Evolutionary conservation across 305 asterid species (phyloP).

Genomic region (Vinca major): DNA sequence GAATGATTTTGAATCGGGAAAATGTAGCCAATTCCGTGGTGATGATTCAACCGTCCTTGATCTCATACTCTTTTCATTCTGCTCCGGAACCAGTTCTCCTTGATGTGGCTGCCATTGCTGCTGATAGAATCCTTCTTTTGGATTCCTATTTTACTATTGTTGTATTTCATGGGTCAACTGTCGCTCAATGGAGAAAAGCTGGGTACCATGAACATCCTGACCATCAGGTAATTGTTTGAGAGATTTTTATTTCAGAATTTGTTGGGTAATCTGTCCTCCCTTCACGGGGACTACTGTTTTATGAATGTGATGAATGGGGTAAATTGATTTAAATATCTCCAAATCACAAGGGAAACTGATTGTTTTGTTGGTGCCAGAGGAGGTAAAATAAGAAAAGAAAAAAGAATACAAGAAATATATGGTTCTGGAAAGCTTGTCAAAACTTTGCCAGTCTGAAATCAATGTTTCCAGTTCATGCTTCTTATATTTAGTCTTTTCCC

Average conservation of each 20-base stretch:
- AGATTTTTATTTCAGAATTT: not conserved
- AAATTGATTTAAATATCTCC: not conserved
- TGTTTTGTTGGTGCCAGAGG: too few species aligned
- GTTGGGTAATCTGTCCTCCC: too few species aligned
- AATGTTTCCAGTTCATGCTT: not conserved
- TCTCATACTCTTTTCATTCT: slow-evolving; percentile 87
- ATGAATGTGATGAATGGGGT: not conserved
- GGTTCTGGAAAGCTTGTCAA: not conserved
- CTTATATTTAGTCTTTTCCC: not conserved
- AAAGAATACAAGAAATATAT: too few species aligned
- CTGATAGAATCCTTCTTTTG: slow-evolving; percentile 85
- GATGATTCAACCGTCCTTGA: slow-evolving; percentile 97
- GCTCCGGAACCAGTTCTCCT: slow-evolving; percentile 94
- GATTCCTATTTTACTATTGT: slow-evolving; percentile 92
- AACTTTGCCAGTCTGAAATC: not conserved
- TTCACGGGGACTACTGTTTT: not conserved
- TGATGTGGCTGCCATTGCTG: slow-evolving; percentile 84
- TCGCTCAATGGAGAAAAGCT: slow-evolving; percentile 95
- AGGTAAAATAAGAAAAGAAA: not conserved
- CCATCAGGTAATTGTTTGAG: slow-evolving; percentile 55
- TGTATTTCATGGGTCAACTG: slow-evolving; percentile 87
- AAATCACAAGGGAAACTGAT: not conserved
- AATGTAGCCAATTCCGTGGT: slow-evolving; percentile 90
- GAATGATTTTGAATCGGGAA: slow-evolving; percentile 90
- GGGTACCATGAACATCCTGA: slow-evolving; percentile 88